A percentile compares a stretch with the other conserved stretches of the same genome.
phyloP scores from a whole-genome alignment of 192 early-diverging fungal species.

The Phycomyces nitens region DNA sequence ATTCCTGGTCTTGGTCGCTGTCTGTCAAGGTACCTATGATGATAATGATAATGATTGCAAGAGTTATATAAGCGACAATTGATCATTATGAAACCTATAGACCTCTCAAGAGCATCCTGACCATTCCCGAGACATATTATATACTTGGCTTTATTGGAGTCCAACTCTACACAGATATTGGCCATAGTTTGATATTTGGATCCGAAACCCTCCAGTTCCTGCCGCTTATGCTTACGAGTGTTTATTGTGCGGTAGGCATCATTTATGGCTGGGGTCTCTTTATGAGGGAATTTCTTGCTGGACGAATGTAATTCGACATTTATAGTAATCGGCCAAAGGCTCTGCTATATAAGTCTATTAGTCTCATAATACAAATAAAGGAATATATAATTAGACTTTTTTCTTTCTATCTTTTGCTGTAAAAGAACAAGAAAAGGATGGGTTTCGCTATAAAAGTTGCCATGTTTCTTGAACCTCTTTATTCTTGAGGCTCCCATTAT shows the following conservation, averaged over 20 bases:
- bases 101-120: constrained; percentile 12
- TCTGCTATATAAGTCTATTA: too few relatives aligned
- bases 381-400: too few relatives aligned
- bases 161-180: constrained; percentile 51
- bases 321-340: neutral
- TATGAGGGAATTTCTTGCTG: constrained; percentile 31
- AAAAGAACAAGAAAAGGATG: too few relatives aligned
- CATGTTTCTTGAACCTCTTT: too few relatives aligned
- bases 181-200: constrained; percentile 52
- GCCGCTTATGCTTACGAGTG: constrained; percentile 75
- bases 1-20: constrained; percentile 17
- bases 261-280: constrained; percentile 65
- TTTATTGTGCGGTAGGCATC: constrained; percentile 75
- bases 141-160: constrained; percentile 43
- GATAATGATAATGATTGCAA: neutral
- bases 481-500: too few relatives aligned
- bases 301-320: neutral
- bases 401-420: too few relatives aligned
- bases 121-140: constrained; percentile 51
- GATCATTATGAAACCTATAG: too few relatives aligned
- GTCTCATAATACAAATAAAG: too few relatives aligned
- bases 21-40: constrained; percentile 23
- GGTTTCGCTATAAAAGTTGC: too few relatives aligned
- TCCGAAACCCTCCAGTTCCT: constrained; percentile 64
- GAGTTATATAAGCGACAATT: too few relatives aligned